Conservation (phyloP, 2,329 filamentous ascomycete species). For the Pyrenophora tritici-repentis region DNA sequence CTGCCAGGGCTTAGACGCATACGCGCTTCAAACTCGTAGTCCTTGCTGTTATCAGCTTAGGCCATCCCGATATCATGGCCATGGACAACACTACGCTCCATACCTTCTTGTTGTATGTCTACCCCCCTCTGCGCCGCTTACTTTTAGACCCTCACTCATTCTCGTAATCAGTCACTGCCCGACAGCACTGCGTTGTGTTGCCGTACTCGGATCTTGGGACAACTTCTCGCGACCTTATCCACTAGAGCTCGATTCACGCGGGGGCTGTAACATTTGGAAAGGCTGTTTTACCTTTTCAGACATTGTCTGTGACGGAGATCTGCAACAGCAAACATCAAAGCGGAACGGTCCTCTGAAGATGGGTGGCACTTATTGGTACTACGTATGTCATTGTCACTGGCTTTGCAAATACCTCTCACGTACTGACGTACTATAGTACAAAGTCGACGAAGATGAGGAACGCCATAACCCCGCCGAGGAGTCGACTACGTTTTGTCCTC, state of each 20-base stretch:
- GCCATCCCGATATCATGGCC: constrained; percentile 28
- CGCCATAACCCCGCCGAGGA: constrained; percentile 73
- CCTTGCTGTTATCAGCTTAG: constrained; percentile 37
- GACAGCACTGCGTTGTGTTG: constrained; percentile 66
- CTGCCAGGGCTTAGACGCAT: constrained; percentile 32
- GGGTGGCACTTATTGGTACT: constrained; percentile 95
- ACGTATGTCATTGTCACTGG: constrained; percentile 66
- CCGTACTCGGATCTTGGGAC: constrained; percentile 91
- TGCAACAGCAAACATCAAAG: constrained; percentile 56
- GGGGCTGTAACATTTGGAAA: constrained; percentile 78
- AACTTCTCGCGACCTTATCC: constrained; percentile 80
- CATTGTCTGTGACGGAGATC: constrained; percentile 79
- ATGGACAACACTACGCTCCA: constrained; percentile 64
- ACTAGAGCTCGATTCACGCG: constrained; percentile 79
- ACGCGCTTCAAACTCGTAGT: constrained; percentile 33
- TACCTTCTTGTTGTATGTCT: constrained; percentile 60
- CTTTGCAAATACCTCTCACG: neutral
- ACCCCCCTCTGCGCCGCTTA: constrained; percentile 21
- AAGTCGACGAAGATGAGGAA: constrained; percentile 80
- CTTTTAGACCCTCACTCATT: constrained; percentile 28
- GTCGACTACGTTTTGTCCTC: constrained; percentile 78
- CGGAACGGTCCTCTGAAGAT: constrained; percentile 84
- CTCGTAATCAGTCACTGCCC: constrained; percentile 40
- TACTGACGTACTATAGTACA: constrained; percentile 64
- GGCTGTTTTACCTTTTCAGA: constrained; percentile 86